Conservation (phyloP, 768 basidiomycete genomes). For the Cystoderma amianthinum region DNA sequence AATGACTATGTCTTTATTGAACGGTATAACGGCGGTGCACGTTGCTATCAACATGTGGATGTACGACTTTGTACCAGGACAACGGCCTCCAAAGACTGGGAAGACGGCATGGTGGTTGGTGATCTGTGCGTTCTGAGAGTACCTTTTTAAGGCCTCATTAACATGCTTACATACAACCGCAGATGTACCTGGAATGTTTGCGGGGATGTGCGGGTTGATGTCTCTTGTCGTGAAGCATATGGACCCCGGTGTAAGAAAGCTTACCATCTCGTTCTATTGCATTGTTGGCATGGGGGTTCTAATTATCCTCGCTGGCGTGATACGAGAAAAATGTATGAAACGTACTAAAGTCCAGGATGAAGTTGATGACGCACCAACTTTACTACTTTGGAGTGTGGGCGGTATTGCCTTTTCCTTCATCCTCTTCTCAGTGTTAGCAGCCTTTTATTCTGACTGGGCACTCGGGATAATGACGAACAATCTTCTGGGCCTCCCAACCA, state of each 20-base stretch:
- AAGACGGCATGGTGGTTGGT: conserved; percentile 3
- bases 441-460: conserved; percentile 19
- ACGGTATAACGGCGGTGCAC: conserved; percentile 4
- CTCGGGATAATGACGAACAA: conserved; percentile 21
- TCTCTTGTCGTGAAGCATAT: conserved; percentile 17
- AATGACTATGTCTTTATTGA: conserved; percentile 5
- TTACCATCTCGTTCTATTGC: conserved; percentile 18
- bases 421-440: conserved; percentile 16
- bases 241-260: conserved; percentile 8
- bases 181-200: conserved; percentile 23
- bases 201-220: conserved; percentile 24
- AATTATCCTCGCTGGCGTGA: conserved; percentile 11
- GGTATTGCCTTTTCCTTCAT: conserved; percentile 13
- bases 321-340: conserved; percentile 2
- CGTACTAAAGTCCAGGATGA: not conserved
- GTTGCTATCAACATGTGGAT: not conserved
- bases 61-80: not conserved
- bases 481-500: conserved; percentile 16
- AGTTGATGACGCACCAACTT: not conserved
- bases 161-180: no score
- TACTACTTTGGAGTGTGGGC: conserved; percentile 5
- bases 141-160: no score
- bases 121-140: conserved; percentile 4
- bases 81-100: not conserved
- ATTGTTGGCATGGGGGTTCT: conserved; percentile 15